phyloP scores from a whole-genome alignment of 2,329 filamentous ascomycete species.

The Scedosporium apiospermum region DNA sequence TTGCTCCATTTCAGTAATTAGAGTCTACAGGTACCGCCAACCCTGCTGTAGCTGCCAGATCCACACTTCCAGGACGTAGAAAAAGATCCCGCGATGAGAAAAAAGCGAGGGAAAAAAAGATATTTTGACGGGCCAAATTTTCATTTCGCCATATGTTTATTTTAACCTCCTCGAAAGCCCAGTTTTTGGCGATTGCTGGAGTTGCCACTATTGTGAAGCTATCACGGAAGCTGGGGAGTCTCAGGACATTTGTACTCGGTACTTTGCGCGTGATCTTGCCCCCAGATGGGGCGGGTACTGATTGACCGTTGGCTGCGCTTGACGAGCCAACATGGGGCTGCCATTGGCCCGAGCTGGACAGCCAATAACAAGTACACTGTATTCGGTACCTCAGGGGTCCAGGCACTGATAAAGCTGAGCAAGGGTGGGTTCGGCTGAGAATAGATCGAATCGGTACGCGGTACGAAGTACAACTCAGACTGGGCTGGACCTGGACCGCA shows the following conservation, averaged over 20 bases:
- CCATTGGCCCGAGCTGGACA: background rate
- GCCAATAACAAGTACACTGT: background rate
- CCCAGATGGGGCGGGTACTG: background rate
- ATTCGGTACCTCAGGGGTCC: constrained; percentile 1
- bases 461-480: background rate
- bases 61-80: background rate
- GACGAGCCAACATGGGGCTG: background rate
- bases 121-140: background rate
- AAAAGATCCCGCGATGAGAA: background rate
- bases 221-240: constrained; percentile 4
- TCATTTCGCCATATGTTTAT: background rate
- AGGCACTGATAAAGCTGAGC: background rate
- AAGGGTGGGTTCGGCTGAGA: constrained; percentile 6
- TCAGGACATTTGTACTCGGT: background rate
- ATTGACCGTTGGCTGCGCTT: background rate
- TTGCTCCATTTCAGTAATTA: background rate
- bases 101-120: background rate
- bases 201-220: background rate
- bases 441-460: background rate
- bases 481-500: background rate
- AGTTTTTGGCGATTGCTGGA: background rate
- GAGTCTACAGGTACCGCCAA: background rate
- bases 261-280: constrained; percentile 2
- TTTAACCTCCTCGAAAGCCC: background rate
- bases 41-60: constrained; percentile 1